Evolutionary conservation across 805 yeast species (phyloP).

Genomic region (Myxozyma nipponensis): DNA sequence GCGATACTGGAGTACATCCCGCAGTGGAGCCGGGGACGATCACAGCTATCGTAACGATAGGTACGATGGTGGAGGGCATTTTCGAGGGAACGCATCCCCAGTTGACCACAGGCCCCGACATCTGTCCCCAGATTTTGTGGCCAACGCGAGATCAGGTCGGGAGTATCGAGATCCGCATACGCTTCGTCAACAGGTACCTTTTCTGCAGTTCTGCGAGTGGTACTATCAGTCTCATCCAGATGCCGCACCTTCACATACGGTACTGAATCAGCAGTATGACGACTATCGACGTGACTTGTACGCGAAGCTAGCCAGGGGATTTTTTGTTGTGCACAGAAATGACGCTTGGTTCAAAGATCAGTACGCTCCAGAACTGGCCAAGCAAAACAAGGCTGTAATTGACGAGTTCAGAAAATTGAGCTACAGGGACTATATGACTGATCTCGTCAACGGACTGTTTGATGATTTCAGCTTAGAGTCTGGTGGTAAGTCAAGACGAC

Average conservation of each 20-base stretch:
- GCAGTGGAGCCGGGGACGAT: background rate
- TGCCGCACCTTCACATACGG: constrained; percentile 1
- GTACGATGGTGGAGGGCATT: background rate
- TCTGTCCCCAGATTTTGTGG: background rate
- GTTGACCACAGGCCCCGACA: background rate
- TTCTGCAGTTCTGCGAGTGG: constrained; percentile 22
- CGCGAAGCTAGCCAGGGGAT: constrained; percentile 26
- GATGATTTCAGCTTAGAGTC: constrained; percentile 19
- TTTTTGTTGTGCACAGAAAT: constrained; percentile 20
- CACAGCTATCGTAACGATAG: background rate
- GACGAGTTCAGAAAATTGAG: constrained; percentile 9
- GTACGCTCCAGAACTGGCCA: constrained; percentile 12
- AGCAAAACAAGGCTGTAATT: background rate
- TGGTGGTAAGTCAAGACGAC: background rate
- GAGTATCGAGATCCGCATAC: constrained; percentile 20
- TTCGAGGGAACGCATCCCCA: background rate
- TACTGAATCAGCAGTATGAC: constrained; percentile 13
- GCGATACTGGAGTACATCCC: background rate
- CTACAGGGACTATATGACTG: constrained; percentile 13
- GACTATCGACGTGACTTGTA: constrained; percentile 21
- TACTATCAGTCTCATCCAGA: constrained; percentile 9
- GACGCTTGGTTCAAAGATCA: constrained; percentile 29
- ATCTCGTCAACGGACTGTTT: constrained; percentile 18
- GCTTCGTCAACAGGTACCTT: constrained; percentile 15
- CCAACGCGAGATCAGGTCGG: background rate